phyloP scores from a whole-genome alignment of 805 yeast genomes.

The Middelhovenomyces tepae region DNA sequence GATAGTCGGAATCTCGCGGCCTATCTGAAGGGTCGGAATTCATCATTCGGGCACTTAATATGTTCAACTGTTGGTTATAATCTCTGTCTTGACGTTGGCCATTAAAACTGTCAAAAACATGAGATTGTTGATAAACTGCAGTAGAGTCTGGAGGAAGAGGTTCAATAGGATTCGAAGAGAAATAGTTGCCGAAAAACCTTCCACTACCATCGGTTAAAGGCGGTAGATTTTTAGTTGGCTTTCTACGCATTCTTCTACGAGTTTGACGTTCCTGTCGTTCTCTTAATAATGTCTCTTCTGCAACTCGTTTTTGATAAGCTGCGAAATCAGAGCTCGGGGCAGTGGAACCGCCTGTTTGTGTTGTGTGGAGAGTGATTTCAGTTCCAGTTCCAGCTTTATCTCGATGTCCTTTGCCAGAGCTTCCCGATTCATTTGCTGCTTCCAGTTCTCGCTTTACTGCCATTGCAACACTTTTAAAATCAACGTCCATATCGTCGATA shows the following conservation, averaged over 20 bases:
- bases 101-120: constrained; percentile 18
- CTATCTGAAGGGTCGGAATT: constrained; percentile 4
- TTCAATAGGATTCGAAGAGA: constrained; percentile 6
- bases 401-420: not conserved
- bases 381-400: constrained; percentile 5
- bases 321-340: constrained; percentile 21
- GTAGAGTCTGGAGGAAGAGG: constrained; percentile 4
- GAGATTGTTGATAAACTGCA: constrained; percentile 10
- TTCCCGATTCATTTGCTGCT: not conserved
- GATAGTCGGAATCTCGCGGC: too few species aligned
- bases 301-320: constrained; percentile 20
- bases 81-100: constrained; percentile 17
- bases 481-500: constrained; percentile 24
- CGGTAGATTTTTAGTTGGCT: too few species aligned
- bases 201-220: too few species aligned
- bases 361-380: too few species aligned
- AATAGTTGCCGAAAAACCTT: constrained; percentile 18
- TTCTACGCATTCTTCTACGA: constrained; percentile 8
- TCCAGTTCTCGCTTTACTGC: constrained; percentile 4
- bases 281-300: constrained; percentile 18
- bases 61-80: constrained; percentile 18
- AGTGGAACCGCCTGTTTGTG: constrained; percentile 4
- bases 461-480: constrained; percentile 20
- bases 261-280: constrained; percentile 12
- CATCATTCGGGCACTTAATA: constrained; percentile 7